These are phyloP conservation scores for Hypomontagnella submonticulosa DNA, from an alignment of 495 filamentous ascomycete species.

Conservation along the genomic window DNA sequence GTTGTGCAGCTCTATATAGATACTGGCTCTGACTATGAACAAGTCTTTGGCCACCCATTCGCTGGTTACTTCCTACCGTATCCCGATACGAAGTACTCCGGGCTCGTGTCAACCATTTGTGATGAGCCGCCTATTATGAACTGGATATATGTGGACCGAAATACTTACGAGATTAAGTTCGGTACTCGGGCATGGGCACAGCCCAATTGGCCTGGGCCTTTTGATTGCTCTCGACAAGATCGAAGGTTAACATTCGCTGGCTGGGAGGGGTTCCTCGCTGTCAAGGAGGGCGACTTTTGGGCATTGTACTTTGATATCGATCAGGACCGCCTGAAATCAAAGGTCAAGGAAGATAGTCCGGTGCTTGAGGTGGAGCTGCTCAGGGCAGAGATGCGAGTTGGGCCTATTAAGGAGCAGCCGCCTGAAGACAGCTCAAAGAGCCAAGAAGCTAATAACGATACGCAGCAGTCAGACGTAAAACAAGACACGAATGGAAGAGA, in stretches of 20 bases:
- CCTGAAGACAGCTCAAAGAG: neutral
- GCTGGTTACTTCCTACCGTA: conserved; percentile 64
- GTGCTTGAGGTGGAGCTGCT: conserved; percentile 57
- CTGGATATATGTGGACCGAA: conserved; percentile 64
- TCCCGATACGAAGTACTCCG: conserved; percentile 57
- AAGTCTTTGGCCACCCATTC: conserved; percentile 58
- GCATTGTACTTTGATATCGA: conserved; percentile 61
- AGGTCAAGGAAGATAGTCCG: conserved; percentile 45
- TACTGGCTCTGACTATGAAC: conserved; percentile 49
- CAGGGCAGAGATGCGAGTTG: conserved; percentile 54
- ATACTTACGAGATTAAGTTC: conserved; percentile 62
- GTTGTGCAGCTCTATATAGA: conserved; percentile 51
- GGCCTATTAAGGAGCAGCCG: conserved; percentile 17
- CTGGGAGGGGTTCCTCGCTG: conserved; percentile 63
- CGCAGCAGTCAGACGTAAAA: neutral
- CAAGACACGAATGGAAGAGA: neutral
- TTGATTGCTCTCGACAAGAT: conserved; percentile 60
- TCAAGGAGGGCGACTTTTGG: conserved; percentile 58
- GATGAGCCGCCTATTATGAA: conserved; percentile 64
- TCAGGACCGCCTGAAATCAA: conserved; percentile 54
- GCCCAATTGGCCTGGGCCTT: conserved; percentile 56
- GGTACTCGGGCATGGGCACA: conserved; percentile 54
- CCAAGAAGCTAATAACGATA: neutral
- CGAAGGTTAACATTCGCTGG: conserved; percentile 58
- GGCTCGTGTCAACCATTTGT: conserved; percentile 60